Conservation (phyloP, 140 eudicot genomes). For the Flaveria floridana region DNA sequence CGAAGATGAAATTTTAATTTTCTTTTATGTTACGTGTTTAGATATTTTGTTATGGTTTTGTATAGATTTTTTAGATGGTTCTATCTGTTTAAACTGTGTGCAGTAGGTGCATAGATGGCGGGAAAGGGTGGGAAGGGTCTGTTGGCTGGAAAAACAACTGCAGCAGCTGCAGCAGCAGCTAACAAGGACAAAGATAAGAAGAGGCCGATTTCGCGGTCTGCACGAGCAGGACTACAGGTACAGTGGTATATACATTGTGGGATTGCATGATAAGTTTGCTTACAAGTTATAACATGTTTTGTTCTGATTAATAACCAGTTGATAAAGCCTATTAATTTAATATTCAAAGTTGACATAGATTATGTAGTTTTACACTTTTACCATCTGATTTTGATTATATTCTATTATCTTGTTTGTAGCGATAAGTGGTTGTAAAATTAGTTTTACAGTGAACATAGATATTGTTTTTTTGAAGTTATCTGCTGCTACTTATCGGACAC, state of each 20-base stretch:
- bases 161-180: slow-evolving; percentile 72
- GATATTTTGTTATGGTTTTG: background rate
- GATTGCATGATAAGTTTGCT: background rate
- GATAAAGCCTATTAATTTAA: background rate
- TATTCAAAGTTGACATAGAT: background rate
- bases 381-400: background rate
- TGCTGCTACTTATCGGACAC: background rate
- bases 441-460: background rate
- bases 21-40: background rate
- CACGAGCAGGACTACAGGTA: slow-evolving; percentile 83
- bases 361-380: background rate
- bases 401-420: background rate
- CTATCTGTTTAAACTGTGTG: background rate
- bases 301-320: background rate
- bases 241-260: background rate
- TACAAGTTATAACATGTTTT: slow-evolving; percentile 4
- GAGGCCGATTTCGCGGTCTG: slow-evolving; percentile 63
- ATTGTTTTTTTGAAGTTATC: background rate
- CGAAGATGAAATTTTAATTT: background rate
- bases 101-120: slow-evolving; percentile 53
- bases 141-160: slow-evolving; percentile 70
- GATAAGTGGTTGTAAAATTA: background rate
- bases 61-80: background rate
- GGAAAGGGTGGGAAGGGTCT: slow-evolving; percentile 97
- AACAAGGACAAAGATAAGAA: slow-evolving; percentile 87